A percentile compares a stretch with the other conserved stretches of the same genome.
These are phyloP conservation scores for Penicillium goetzii DNA, from an alignment of 495 filamentous ascomycete genomes.

Conservation along the genomic window DNA sequence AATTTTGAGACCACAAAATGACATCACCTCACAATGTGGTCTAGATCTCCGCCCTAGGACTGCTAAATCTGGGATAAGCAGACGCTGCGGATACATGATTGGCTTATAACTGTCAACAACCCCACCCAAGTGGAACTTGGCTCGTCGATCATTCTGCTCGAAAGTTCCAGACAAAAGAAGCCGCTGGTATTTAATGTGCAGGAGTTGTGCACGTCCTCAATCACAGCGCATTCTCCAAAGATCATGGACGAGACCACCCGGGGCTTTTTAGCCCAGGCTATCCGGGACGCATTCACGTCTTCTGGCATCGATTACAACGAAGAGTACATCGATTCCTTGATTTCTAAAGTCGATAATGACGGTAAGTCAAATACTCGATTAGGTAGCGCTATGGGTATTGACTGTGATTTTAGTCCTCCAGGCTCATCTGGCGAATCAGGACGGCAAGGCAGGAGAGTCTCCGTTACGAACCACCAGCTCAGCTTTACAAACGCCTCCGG, in stretches of 20 bases:
- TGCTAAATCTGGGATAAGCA: slow-evolving; percentile 4
- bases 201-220: slow-evolving; percentile 1
- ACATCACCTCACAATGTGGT: slow-evolving; percentile 4
- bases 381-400: background rate
- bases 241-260: slow-evolving; percentile 15
- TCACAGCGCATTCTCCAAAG: slow-evolving; percentile 10
- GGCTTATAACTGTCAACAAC: slow-evolving; percentile 7
- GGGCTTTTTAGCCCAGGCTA: slow-evolving; percentile 15
- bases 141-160: slow-evolving; percentile 16
- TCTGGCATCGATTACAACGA: slow-evolving; percentile 1
- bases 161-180: slow-evolving; percentile 12
- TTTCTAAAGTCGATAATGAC: slow-evolving; percentile 55
- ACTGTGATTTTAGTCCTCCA: slow-evolving; percentile 4
- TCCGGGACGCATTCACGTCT: slow-evolving; percentile 6
- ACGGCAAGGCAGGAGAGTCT: background rate
- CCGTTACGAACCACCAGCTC: background rate
- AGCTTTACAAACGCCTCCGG: background rate
- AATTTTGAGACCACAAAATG: background rate
- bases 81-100: slow-evolving; percentile 11
- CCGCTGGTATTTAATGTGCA: slow-evolving; percentile 3
- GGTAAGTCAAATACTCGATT: slow-evolving; percentile 66
- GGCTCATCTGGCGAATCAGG: background rate
- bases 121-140: slow-evolving; percentile 13
- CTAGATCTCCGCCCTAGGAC: background rate
- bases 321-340: background rate